phyloP scores from a whole-genome alignment of 139 green algal genomes.

The Trebouxia sp. region DNA sequence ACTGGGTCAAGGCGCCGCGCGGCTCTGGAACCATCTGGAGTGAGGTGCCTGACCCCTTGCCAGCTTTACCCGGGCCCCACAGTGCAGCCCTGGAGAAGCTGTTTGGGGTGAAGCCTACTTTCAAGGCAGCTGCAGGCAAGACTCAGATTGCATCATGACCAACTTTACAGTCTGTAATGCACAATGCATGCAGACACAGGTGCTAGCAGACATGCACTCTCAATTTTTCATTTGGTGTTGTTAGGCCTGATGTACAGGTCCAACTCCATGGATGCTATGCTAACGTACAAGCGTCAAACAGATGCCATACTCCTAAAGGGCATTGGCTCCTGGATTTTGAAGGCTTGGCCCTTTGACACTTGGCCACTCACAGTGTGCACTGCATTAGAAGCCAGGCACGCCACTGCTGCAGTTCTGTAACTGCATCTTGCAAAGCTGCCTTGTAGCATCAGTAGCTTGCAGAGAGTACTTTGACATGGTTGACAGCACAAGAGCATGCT shows the following conservation, averaged over 20 bases:
- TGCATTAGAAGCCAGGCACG: too few species aligned
- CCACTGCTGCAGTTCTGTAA: too few species aligned
- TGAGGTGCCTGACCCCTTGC: conserved; percentile 13
- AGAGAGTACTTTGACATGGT: too few species aligned
- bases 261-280: too few species aligned
- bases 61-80: not conserved
- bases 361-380: too few species aligned
- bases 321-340: not conserved
- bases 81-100: conserved; percentile 8
- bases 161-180: not conserved
- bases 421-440: too few species aligned
- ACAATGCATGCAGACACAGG: too few species aligned
- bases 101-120: conserved; percentile 15
- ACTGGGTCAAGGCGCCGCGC: conserved; percentile 13
- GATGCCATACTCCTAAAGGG: not conserved
- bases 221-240: too few species aligned
- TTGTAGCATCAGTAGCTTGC: too few species aligned
- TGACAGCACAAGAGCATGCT: not conserved
- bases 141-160: not conserved
- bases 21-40: conserved; percentile 7
- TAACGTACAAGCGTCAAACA: not conserved
- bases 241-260: too few species aligned
- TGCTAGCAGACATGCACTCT: too few species aligned
- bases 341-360: too few species aligned
- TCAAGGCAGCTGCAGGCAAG: not conserved